A percentile compares a stretch with the other conserved stretches of the same genome.
Evolutionary conservation across 2,329 filamentous ascomycete genomes (phyloP).

Genomic region (Fusarium algeriense): DNA sequence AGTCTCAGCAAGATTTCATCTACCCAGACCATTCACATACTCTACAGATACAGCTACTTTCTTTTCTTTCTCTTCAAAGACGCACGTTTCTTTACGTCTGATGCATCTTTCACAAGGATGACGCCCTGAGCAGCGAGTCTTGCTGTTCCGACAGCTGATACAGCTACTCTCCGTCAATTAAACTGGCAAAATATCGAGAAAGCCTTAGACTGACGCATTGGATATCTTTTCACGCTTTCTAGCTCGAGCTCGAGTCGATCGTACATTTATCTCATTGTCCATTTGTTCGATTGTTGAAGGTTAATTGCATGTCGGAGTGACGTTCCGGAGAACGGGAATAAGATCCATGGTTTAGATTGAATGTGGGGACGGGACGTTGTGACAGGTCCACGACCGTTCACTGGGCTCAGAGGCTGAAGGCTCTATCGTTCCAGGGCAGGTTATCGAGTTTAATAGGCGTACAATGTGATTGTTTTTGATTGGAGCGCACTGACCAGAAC

Average conservation of each 20-base stretch:
- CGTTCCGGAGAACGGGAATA: slow-evolving; percentile 7
- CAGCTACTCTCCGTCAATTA: slow-evolving; percentile 23
- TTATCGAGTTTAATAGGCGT: neutral
- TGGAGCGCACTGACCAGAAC: neutral
- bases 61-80: slow-evolving; percentile 40
- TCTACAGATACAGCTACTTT: slow-evolving; percentile 28
- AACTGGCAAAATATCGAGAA: neutral
- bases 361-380: slow-evolving; percentile 4
- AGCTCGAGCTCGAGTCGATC: slow-evolving; percentile 1
- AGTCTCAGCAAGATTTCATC: neutral
- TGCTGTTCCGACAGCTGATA: slow-evolving; percentile 36
- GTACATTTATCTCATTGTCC: slow-evolving; percentile 1
- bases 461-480: neutral
- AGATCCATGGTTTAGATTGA: neutral
- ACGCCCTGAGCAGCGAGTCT: slow-evolving; percentile 35
- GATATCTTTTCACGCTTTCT: slow-evolving; percentile 23
- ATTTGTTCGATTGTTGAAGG: slow-evolving; percentile 4
- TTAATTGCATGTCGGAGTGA: slow-evolving; percentile 2
- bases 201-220: slow-evolving; percentile 15
- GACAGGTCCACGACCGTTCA: neutral
- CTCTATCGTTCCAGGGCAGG: neutral
- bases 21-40: slow-evolving; percentile 2
- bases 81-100: slow-evolving; percentile 27
- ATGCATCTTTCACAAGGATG: slow-evolving; percentile 36
- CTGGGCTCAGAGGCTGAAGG: neutral